phyloP scores from a whole-genome alignment of 352 stramenopile species.

The Stephanocyclus meneghinianus region DNA sequence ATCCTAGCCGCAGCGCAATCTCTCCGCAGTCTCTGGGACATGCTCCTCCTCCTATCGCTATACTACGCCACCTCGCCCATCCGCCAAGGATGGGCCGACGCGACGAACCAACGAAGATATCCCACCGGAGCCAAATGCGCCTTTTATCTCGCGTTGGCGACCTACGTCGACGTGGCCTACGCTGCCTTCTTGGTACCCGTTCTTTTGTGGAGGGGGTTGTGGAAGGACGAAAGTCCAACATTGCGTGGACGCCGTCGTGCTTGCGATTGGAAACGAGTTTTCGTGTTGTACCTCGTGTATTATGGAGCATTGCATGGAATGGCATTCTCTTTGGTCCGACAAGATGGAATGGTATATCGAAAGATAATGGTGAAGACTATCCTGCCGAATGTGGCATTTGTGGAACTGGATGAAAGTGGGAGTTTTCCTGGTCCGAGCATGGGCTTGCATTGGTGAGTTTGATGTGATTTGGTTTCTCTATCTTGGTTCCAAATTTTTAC shows the following conservation, averaged over 20 bases:
- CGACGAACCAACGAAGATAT: constrained; percentile 14
- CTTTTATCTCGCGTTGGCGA: constrained; percentile 59
- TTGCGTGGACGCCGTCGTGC: constrained; percentile 10
- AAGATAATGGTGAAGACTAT: constrained; percentile 29
- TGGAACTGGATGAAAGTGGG: constrained; percentile 45
- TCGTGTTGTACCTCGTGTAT: constrained; percentile 40
- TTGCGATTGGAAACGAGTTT: constrained; percentile 34
- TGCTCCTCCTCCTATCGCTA: constrained; percentile 44
- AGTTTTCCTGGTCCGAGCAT: constrained; percentile 48
- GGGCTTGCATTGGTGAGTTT: constrained; percentile 49
- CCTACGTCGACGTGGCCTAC: constrained; percentile 62
- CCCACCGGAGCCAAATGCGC: constrained; percentile 37
- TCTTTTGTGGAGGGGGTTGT: constrained; percentile 39
- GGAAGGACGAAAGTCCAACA: neutral
- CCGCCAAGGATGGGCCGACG: neutral
- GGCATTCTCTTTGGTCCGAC: constrained; percentile 43
- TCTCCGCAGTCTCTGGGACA: constrained; percentile 46
- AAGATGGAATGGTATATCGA: constrained; percentile 23
- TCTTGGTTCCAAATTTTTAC: too few species aligned
- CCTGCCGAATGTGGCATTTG: constrained; percentile 42
- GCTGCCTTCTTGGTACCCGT: constrained; percentile 53
- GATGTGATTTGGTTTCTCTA: constrained; percentile 11
- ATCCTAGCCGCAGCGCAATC: constrained; percentile 40
- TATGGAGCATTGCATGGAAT: constrained; percentile 43
- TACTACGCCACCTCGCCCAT: constrained; percentile 28